Conservation (phyloP, 202 grass and related monocot genomes). For the Schoenoplectus tabernaemontani region DNA sequence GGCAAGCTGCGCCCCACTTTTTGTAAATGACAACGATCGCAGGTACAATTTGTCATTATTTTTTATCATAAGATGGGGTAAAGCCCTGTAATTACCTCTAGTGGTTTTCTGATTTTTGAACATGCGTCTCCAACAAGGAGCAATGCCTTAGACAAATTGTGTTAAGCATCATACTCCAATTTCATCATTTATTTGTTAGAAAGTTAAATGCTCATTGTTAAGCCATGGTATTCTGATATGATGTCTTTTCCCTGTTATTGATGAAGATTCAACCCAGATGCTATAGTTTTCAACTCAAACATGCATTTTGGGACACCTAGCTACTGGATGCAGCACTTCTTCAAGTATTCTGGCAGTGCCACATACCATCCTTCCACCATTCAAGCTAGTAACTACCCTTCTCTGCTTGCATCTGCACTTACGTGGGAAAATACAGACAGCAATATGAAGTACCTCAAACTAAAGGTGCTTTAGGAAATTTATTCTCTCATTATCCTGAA, state of each 20-base stretch:
- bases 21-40: constrained; percentile 76
- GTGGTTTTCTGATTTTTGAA: neutral
- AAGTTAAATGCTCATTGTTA: neutral
- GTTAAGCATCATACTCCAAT: neutral
- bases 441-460: constrained; percentile 53
- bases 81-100: neutral
- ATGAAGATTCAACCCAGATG: constrained; percentile 83
- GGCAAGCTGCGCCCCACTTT: constrained; percentile 92
- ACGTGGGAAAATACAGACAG: constrained; percentile 52
- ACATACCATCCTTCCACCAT: constrained; percentile 51
- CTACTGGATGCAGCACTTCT: constrained; percentile 95
- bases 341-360: constrained; percentile 68
- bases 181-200: neutral
- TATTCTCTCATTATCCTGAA: neutral
- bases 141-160: neutral
- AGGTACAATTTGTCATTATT: constrained; percentile 30
- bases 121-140: neutral
- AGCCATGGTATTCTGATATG: neutral
- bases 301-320: constrained; percentile 88
- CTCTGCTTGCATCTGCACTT: constrained; percentile 60
- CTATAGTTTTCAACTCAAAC: constrained; percentile 82
- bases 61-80: neutral
- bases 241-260: constrained; percentile 8
- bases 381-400: constrained; percentile 45
- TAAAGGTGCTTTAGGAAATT: constrained; percentile 44